A percentile compares a stretch with the other conserved stretches of the same genome.
phyloP scores from a whole-genome alignment of 1,284 basidiomycete species.

The Cryptococcus floricola region DNA sequence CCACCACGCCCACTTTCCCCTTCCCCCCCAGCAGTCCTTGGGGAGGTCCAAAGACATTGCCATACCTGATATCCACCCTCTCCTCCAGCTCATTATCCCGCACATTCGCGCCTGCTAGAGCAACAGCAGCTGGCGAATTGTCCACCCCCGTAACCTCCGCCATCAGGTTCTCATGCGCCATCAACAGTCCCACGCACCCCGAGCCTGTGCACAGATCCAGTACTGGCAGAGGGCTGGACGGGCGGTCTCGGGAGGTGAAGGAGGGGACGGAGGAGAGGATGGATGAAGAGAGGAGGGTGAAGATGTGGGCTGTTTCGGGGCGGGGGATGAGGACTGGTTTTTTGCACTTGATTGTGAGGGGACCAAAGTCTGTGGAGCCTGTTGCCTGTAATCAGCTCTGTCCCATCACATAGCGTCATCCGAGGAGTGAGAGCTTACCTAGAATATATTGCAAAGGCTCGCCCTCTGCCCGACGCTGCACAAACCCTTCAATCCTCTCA shows the following conservation, averaged over 20 bases:
- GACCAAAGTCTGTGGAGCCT: conserved; percentile 86
- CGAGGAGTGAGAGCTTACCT: conserved; percentile 53
- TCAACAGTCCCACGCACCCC: conserved; percentile 78
- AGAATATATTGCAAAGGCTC: conserved; percentile 90
- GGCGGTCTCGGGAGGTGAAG: conserved; percentile 11
- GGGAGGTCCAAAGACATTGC: conserved; percentile 11
- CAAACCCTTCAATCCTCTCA: conserved; percentile 24
- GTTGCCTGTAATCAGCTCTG: background rate
- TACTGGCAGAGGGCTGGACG: conserved; percentile 40
- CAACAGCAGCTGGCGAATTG: conserved; percentile 63
- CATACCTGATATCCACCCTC: conserved; percentile 14
- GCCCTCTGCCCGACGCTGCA: conserved; percentile 53
- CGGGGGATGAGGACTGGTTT: conserved; percentile 83
- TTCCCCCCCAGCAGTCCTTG: conserved; percentile 2
- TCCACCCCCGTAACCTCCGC: conserved; percentile 58
- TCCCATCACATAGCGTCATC: background rate
- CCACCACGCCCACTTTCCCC: conserved; percentile 64
- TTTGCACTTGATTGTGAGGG: conserved; percentile 64
- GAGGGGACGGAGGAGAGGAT: conserved; percentile 12
- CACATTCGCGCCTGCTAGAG: conserved; percentile 69
- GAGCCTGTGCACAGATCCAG: conserved; percentile 88
- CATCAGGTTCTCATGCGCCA: conserved; percentile 55
- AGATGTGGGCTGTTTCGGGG: conserved; percentile 75
- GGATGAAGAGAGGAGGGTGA: conserved; percentile 52
- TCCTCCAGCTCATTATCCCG: conserved; percentile 9